These are phyloP conservation scores for Exophiala sp. DNA, from an alignment of 2,329 filamentous ascomycete genomes.

Conservation along the genomic window DNA sequence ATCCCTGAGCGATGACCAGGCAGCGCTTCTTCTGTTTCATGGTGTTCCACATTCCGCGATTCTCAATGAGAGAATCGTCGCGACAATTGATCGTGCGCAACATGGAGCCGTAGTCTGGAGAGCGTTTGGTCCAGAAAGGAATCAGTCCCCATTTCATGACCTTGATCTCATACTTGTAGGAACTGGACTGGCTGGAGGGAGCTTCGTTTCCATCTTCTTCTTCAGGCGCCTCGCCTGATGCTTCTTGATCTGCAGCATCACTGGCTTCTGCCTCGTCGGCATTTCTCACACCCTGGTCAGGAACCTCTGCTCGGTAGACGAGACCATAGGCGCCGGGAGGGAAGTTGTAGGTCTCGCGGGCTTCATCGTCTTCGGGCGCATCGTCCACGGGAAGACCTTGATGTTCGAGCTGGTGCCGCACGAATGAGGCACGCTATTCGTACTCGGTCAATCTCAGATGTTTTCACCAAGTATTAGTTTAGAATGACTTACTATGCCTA, in stretches of 20 bases:
- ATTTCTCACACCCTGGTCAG: conserved; percentile 56
- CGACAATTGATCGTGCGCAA: conserved; percentile 94
- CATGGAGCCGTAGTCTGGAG: conserved; percentile 70
- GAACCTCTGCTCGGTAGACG: conserved; percentile 75
- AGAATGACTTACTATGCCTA: conserved; percentile 54
- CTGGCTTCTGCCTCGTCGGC: conserved; percentile 26
- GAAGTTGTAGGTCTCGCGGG: conserved; percentile 84
- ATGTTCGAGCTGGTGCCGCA: conserved; percentile 69
- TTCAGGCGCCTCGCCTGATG: not conserved
- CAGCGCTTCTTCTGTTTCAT: conserved; percentile 92
- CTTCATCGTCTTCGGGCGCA: conserved; percentile 65
- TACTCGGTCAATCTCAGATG: too few species aligned
- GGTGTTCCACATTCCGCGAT: conserved; percentile 81
- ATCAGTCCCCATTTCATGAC: conserved; percentile 95
- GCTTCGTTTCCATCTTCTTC: conserved; percentile 13
- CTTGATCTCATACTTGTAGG: conserved; percentile 73
- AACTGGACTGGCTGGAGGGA: conserved; percentile 23
- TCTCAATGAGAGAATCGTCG: conserved; percentile 74
- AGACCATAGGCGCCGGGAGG: conserved; percentile 81
- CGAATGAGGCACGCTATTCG: conserved; percentile 67
- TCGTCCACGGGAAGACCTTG: conserved; percentile 71
- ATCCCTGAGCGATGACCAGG: conserved; percentile 82
- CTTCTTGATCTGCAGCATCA: conserved; percentile 14
- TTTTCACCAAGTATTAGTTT: not conserved
- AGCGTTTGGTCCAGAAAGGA: conserved; percentile 87